A percentile compares a stretch with the other conserved stretches of the same genome.
Evolutionary conservation across 148 eudicot genomes (phyloP).

Genomic region (Diospyros kaki): DNA sequence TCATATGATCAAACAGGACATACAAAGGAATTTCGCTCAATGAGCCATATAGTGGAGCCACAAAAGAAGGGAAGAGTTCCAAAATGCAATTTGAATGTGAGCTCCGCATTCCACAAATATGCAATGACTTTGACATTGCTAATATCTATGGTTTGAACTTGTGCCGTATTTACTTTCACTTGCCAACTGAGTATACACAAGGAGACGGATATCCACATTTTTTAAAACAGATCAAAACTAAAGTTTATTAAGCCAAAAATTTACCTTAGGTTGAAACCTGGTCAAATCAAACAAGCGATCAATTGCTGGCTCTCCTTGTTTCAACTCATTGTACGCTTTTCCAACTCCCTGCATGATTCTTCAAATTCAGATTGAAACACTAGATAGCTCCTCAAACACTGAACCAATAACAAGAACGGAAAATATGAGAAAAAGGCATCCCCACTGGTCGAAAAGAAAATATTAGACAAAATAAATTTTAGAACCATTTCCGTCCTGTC

Average conservation of each 20-base stretch:
- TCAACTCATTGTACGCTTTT: constrained; percentile 91
- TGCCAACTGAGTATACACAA: not conserved
- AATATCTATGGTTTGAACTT: not conserved
- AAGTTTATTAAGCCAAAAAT: constrained; percentile 3
- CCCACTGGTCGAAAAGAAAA: not conserved
- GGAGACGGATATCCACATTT: not conserved
- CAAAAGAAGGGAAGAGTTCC: not conserved
- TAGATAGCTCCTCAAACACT: constrained; percentile 27
- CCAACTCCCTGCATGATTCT: constrained; percentile 75
- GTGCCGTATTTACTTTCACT: not conserved
- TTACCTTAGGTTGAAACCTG: constrained; percentile 61
- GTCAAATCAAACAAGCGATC: constrained; percentile 84
- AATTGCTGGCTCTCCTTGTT: constrained; percentile 97
- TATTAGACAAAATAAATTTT: not conserved
- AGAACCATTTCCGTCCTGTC: not conserved
- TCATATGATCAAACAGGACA: not conserved
- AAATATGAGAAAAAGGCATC: constrained; percentile 11
- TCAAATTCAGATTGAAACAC: constrained; percentile 29
- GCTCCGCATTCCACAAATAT: not conserved
- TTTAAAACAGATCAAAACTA: not conserved
- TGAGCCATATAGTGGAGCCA: not conserved
- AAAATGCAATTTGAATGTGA: not conserved
- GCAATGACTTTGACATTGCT: not conserved
- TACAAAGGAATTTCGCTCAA: constrained; percentile 2
- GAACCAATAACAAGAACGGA: constrained; percentile 19